These are phyloP conservation scores for Calocybe cyanea DNA, from an alignment of 768 basidiomycete species.

Conservation along the genomic window DNA sequence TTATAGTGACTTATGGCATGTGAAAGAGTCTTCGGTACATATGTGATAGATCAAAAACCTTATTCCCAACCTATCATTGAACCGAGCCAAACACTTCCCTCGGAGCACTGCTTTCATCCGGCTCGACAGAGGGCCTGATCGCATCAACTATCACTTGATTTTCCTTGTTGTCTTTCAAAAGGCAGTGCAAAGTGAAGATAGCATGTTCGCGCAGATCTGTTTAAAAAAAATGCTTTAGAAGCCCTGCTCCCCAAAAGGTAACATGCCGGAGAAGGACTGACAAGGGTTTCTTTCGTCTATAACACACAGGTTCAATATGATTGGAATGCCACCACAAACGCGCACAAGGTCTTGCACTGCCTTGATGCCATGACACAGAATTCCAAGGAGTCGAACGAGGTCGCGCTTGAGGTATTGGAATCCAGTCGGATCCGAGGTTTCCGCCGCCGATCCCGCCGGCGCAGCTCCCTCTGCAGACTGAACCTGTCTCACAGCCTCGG, in stretches of 20 bases:
- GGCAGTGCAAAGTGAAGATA: slow-evolving; percentile 75
- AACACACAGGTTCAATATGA: slow-evolving; percentile 86
- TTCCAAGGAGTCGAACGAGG: slow-evolving; percentile 83
- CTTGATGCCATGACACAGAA: slow-evolving; percentile 61
- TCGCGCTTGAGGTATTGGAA: slow-evolving; percentile 87
- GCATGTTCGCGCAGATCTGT: slow-evolving; percentile 91
- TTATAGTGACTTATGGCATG: too few relatives aligned
- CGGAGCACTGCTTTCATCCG: slow-evolving; percentile 55
- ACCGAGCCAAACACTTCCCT: slow-evolving; percentile 32
- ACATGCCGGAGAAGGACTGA: slow-evolving; percentile 39
- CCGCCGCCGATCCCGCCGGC: too few relatives aligned
- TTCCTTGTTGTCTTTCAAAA: slow-evolving; percentile 70
- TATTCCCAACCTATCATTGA: slow-evolving; percentile 21
- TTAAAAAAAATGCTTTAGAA: background rate
- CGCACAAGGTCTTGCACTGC: slow-evolving; percentile 74
- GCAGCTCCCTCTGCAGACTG: too few relatives aligned
- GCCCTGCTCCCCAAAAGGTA: slow-evolving; percentile 8
- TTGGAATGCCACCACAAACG: slow-evolving; percentile 66
- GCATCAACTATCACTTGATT: slow-evolving; percentile 79
- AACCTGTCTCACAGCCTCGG: slow-evolving; percentile 20
- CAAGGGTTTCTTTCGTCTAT: slow-evolving; percentile 91
- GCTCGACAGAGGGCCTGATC: slow-evolving; percentile 59
- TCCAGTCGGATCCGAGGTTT: slow-evolving; percentile 44
- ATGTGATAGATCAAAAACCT: too few relatives aligned
- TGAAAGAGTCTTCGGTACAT: too few relatives aligned